These are phyloP conservation scores for Pyricularia sp. DNA, from an alignment of 2,329 filamentous ascomycete species.

Conservation along the genomic window DNA sequence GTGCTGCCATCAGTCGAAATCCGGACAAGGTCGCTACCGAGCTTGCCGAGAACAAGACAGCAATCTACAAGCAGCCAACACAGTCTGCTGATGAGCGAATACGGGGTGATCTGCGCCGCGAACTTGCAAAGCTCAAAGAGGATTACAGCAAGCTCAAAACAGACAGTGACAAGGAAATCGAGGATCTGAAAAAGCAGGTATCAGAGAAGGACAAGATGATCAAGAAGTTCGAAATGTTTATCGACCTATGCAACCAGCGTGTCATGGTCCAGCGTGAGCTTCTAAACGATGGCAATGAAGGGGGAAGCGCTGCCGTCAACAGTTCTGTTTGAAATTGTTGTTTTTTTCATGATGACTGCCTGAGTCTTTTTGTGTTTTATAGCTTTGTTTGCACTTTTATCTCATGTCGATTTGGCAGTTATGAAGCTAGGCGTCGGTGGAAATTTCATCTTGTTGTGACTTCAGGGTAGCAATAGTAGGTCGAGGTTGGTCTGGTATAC, in stretches of 20 bases:
- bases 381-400: not conserved
- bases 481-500: not conserved
- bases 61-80: conserved; percentile 58
- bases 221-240: conserved; percentile 58
- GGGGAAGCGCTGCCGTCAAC: conserved; percentile 4
- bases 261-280: conserved; percentile 54
- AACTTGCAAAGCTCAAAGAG: conserved; percentile 48
- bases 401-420: not conserved
- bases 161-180: conserved; percentile 48
- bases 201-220: conserved; percentile 55
- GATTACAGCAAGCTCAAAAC: conserved; percentile 46
- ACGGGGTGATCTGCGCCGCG: conserved; percentile 49
- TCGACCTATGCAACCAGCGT: conserved; percentile 58
- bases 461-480: not conserved
- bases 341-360: not conserved
- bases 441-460: not conserved
- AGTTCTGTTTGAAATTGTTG: not conserved
- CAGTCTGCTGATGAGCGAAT: conserved; percentile 56
- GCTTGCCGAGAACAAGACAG: conserved; percentile 50
- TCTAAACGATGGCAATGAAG: conserved; percentile 25
- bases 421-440: conserved; percentile 1
- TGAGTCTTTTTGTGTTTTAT: not conserved
- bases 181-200: conserved; percentile 47
- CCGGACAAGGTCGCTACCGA: conserved; percentile 51
- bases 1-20: conserved; percentile 57